Evolutionary conservation across 176 grass and related monocot species (phyloP).

Genomic region (Stipa capillata): DNA sequence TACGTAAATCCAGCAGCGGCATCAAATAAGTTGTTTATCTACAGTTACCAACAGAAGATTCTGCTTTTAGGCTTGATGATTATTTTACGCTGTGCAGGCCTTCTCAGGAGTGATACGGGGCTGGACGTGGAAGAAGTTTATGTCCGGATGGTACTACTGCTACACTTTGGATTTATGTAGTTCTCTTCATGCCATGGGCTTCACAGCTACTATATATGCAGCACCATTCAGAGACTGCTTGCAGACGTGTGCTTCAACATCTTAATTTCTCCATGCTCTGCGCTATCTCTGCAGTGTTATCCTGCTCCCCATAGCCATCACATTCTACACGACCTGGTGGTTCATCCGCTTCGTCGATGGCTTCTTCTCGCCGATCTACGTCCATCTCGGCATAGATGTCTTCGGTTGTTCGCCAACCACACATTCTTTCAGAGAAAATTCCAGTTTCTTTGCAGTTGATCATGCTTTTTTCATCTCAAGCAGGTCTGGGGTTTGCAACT

Average conservation of each 20-base stretch:
- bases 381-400: conserved; percentile 54
- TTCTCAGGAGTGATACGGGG: conserved; percentile 55
- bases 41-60: background rate
- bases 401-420: conserved; percentile 35
- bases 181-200: background rate
- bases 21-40: background rate
- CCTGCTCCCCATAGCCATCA: conserved; percentile 66
- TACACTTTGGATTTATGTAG: background rate
- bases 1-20: background rate
- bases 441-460: background rate
- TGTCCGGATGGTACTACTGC: conserved; percentile 54
- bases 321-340: conserved; percentile 80
- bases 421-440: background rate
- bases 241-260: background rate
- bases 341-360: conserved; percentile 71
- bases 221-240: background rate
- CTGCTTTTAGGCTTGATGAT: background rate
- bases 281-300: conserved; percentile 53
- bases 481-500: conserved; percentile 62
- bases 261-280: background rate
- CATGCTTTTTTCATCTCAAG: background rate
- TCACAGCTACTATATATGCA: background rate
- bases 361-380: conserved; percentile 84
- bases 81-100: conserved; percentile 18
- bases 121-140: conserved; percentile 69